These are phyloP conservation scores for Lepiota venenata DNA, from an alignment of 768 basidiomycete genomes.

Conservation along the genomic window DNA sequence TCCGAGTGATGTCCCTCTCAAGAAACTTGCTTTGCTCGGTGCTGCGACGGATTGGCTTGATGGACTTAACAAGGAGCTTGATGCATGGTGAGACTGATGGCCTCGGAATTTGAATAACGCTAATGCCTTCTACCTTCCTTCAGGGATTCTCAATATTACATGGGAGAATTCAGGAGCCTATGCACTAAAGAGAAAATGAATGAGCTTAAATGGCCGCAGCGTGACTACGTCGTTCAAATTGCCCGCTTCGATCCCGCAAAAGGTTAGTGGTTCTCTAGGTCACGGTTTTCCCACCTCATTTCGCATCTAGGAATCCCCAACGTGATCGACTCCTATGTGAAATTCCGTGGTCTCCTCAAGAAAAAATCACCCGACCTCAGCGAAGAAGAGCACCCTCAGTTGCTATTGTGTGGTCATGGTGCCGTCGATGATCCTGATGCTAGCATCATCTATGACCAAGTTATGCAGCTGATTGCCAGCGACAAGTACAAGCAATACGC, in stretches of 20 bases:
- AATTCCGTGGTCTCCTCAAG: conserved; percentile 68
- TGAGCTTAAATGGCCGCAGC: conserved; percentile 72
- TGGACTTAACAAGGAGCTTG: conserved; percentile 89
- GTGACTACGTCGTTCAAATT: conserved; percentile 87
- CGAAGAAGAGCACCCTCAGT: conserved; percentile 62
- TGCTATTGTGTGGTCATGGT: conserved; percentile 86
- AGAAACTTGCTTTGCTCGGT: conserved; percentile 71
- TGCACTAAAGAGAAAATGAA: conserved; percentile 80
- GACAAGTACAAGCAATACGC: conserved; percentile 50
- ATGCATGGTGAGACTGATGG: conserved; percentile 40
- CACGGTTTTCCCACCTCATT: neutral
- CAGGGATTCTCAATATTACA: conserved; percentile 82
- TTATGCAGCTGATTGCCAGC: conserved; percentile 55
- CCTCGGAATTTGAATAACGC: neutral
- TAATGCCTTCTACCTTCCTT: neutral
- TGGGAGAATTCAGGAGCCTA: conserved; percentile 81
- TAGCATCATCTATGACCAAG: conserved; percentile 84
- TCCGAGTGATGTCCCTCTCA: conserved; percentile 73
- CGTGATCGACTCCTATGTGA: conserved; percentile 84
- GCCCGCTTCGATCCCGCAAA: conserved; percentile 91
- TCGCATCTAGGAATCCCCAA: conserved; percentile 63
- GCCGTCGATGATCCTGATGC: conserved; percentile 96
- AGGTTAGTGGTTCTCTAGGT: conserved; percentile 21
- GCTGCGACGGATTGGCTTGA: conserved; percentile 93
- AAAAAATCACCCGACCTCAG: conserved; percentile 36